These are phyloP conservation scores for Lactarius deliciosus DNA, from an alignment of 768 basidiomycete genomes.

Conservation along the genomic window DNA sequence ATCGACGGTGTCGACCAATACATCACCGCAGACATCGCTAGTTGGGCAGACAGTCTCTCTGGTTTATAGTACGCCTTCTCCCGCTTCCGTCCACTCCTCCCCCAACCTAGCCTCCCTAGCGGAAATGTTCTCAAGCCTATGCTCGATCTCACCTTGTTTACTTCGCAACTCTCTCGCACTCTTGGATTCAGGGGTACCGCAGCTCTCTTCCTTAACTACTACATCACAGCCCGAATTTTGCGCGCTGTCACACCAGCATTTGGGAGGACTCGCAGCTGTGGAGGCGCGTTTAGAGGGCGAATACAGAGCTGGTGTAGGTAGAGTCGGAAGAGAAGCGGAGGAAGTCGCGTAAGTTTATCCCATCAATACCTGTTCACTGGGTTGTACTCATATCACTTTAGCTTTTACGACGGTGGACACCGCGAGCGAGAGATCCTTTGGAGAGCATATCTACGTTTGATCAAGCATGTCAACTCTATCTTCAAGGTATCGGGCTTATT, in stretches of 20 bases:
- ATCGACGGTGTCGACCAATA: constrained; percentile 84
- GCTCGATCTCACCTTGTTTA: constrained; percentile 89
- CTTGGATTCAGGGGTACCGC: constrained; percentile 83
- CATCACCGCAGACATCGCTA: constrained; percentile 87
- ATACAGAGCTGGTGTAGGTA: constrained; percentile 81
- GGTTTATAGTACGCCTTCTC: constrained; percentile 75
- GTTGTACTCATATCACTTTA: constrained; percentile 34
- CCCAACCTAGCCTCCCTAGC: constrained; percentile 40
- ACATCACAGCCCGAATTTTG: constrained; percentile 79
- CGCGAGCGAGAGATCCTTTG: constrained; percentile 82
- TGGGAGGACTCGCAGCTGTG: constrained; percentile 80
- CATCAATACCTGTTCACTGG: background rate
- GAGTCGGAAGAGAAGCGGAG: constrained; percentile 87
- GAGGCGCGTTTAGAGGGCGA: constrained; percentile 91
- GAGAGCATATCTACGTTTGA: constrained; percentile 72
- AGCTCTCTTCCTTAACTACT: constrained; percentile 81
- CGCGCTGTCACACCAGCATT: constrained; percentile 89
- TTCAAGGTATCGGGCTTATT: constrained; percentile 60
- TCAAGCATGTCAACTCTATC: constrained; percentile 88
- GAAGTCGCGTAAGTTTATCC: constrained; percentile 74
- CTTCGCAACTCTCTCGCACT: constrained; percentile 83
- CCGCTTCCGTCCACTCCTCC: background rate
- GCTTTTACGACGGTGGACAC: constrained; percentile 88
- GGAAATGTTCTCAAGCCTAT: constrained; percentile 93
- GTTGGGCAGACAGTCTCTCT: constrained; percentile 83